Evolutionary conservation across 2,329 filamentous ascomycete genomes (phyloP), one percentile per base, ranked within the genome.

Genomic region (Fusarium chlamydosporum): DNA sequence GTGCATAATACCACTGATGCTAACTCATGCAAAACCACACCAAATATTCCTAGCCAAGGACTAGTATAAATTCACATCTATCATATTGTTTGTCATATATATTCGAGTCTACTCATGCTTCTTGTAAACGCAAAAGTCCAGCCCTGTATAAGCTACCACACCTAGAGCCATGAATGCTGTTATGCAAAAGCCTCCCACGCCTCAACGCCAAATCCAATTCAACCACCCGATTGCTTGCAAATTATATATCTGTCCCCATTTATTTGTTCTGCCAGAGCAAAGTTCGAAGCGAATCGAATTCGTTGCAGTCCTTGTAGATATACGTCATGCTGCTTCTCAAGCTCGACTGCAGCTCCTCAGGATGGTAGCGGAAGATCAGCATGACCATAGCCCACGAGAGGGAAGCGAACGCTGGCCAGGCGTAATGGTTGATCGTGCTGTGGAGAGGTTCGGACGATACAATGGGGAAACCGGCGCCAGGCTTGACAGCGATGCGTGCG

Each of bases 281-380:
- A 71, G 91, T 98, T 79, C 91, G 84, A 77, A 97, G 83, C 38
- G 91, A 92, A 76, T 97, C 92, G 93, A 95, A 99, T 61, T 92
- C 86, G 76, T 97, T 92, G 68, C 92, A 93, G 79, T 98, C 92
- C 61, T 89, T 86, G 78, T 95, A 99, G 84, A 99, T 97, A 77
- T 99, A 99, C 74, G 89, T 92, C 96, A 99, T 99, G 83, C 94
- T 97, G 81, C 90, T 94, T 79, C 93, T 88, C 84, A 99, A 82
- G 79, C 94, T 97, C 63, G 90, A 89, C 85, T 97, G 96, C 77
- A 99, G 86, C 58, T 92, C 93, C 74, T 96, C 93, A 7, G 96
- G 94, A 82, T 98, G 90, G 87, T 92, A 92, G 74, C 92, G 88
- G 84, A 97, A 99, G 65, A 99, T 81, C 82, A 95, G 93, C 96